phyloP scores from a whole-genome alignment of 2,329 filamentous ascomycete genomes.

The Clarireedia paspali region DNA sequence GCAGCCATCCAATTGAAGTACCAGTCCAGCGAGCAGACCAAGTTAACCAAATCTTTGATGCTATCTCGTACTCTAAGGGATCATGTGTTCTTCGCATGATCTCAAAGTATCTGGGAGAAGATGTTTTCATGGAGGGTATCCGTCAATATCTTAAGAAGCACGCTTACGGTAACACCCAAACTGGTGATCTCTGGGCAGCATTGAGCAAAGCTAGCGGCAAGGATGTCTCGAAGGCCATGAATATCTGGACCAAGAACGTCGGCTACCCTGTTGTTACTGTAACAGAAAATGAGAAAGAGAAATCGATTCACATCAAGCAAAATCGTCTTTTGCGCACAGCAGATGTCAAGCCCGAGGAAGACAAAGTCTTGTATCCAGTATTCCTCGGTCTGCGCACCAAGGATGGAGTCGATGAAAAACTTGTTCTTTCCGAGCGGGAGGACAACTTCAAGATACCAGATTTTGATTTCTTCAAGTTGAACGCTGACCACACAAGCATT shows the following conservation, averaged over 20 bases:
- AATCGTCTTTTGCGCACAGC: conserved; percentile 91
- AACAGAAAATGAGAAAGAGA: conserved; percentile 62
- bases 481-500: conserved; percentile 87
- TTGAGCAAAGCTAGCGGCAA: conserved; percentile 85
- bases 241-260: conserved; percentile 95
- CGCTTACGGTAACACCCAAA: conserved; percentile 92
- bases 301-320: conserved; percentile 79
- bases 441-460: conserved; percentile 68
- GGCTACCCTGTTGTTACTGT: conserved; percentile 89
- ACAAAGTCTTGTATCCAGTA: conserved; percentile 79
- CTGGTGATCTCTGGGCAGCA: conserved; percentile 82
- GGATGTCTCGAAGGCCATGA: conserved; percentile 82
- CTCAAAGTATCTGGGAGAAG: conserved; percentile 88
- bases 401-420: conserved; percentile 69
- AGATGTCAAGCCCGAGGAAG: conserved; percentile 89
- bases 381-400: conserved; percentile 81
- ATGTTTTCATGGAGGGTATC: conserved; percentile 86
- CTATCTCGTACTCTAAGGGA: conserved; percentile 95
- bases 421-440: conserved; percentile 66
- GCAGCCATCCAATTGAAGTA: conserved; percentile 94
- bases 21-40: conserved; percentile 92
- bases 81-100: conserved; percentile 97
- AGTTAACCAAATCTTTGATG: conserved; percentile 97
- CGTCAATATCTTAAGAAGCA: conserved; percentile 90
- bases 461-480: conserved; percentile 90